phyloP scores from a whole-genome alignment of 495 filamentous ascomycete genomes.

The Penicillium riverlandense region DNA sequence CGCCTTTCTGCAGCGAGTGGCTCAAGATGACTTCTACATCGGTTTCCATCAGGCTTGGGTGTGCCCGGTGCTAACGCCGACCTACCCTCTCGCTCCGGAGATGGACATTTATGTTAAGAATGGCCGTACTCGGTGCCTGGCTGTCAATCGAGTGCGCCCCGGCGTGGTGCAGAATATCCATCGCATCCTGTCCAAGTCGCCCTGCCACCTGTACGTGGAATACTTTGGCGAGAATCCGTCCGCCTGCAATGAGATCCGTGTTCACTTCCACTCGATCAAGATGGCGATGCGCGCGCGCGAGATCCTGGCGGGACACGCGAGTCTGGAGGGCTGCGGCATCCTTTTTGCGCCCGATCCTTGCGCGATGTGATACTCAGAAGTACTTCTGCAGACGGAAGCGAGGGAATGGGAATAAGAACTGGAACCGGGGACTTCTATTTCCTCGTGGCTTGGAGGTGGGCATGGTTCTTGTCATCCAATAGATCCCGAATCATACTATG shows the following conservation, averaged over 20 bases:
- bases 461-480: too few species aligned
- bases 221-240: conserved; percentile 9
- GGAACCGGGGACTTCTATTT: neutral
- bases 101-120: conserved; percentile 12
- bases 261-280: conserved; percentile 27
- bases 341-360: conserved; percentile 8
- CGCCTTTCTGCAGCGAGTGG: conserved; percentile 8
- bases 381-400: too few species aligned
- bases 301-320: conserved; percentile 4
- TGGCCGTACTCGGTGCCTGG: conserved; percentile 25
- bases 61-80: conserved; percentile 24
- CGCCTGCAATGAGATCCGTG: conserved; percentile 2
- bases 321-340: conserved; percentile 8
- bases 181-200: conserved; percentile 4
- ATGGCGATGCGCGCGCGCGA: conserved; percentile 11
- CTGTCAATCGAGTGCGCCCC: conserved; percentile 1
- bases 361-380: neutral
- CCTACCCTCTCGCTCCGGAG: conserved; percentile 17
- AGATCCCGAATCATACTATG: too few species aligned
- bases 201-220: conserved; percentile 11
- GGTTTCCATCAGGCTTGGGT: conserved; percentile 9
- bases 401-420: neutral
- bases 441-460: too few species aligned
- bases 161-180: conserved; percentile 3
- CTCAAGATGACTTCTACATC: conserved; percentile 7